phyloP scores from a whole-genome alignment of 495 filamentous ascomycete genomes.

The Oidiodendron maius region DNA sequence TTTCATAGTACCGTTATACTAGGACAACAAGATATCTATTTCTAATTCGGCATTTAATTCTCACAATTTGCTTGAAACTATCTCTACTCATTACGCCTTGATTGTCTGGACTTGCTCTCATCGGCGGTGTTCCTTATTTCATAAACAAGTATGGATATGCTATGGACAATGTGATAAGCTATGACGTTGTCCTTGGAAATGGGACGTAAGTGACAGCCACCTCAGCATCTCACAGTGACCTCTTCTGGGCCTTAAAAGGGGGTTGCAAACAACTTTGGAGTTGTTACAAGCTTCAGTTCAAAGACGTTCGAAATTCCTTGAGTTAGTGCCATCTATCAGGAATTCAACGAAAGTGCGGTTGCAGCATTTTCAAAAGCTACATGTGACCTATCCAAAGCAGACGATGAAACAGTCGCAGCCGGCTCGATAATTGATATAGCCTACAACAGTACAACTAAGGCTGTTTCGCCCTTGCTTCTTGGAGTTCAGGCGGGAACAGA shows the following conservation, averaged over 20 bases:
- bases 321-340: not conserved
- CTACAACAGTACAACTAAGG: not conserved
- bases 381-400: not conserved
- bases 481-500: not conserved
- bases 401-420: not conserved
- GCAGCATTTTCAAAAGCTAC: not conserved
- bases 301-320: slow-evolving; percentile 26
- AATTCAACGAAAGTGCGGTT: not conserved
- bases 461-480: not conserved
- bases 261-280: slow-evolving; percentile 50
- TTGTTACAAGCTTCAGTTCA: slow-evolving; percentile 44
- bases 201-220: slow-evolving; percentile 44
- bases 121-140: slow-evolving; percentile 37
- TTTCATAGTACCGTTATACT: too few species aligned
- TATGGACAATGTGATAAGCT: slow-evolving; percentile 37
- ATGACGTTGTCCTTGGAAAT: slow-evolving; percentile 44
- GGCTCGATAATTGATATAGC: not conserved
- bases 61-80: too few species aligned
- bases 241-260: slow-evolving; percentile 50
- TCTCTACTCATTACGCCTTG: too few species aligned
- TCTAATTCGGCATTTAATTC: too few species aligned
- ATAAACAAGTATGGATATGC: slow-evolving; percentile 34
- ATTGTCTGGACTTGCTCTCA: too few species aligned
- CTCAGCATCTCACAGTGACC: slow-evolving; percentile 31
- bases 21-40: too few species aligned